Percentiles rank a stretch among this genome's conserved stretches.
Evolutionary conservation across 148 eudicot species (phyloP).

Genomic region (Persicaria tinctoria): DNA sequence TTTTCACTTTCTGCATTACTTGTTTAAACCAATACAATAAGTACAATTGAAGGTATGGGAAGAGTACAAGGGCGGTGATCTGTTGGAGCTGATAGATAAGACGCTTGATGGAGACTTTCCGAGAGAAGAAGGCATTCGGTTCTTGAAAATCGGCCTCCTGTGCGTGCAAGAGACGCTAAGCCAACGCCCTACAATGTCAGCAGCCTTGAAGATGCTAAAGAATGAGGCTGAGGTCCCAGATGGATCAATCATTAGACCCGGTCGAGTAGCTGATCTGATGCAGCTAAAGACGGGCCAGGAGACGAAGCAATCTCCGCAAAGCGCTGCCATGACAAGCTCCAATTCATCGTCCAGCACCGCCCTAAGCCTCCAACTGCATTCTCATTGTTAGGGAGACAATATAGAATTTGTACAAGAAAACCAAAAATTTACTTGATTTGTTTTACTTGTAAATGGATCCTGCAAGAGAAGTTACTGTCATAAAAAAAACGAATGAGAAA

Average conservation of each 20-base stretch:
- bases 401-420: not conserved
- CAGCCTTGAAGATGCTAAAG: conserved; percentile 33
- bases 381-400: not conserved
- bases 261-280: conserved; percentile 37
- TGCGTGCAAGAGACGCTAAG: conserved; percentile 54
- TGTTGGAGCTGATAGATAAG: conserved; percentile 41
- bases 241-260: conserved; percentile 32
- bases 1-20: not conserved
- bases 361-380: not conserved
- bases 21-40: not conserved
- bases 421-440: not conserved
- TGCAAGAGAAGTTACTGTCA: not conserved
- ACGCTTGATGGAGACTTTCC: conserved; percentile 26
- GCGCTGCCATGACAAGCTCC: not conserved
- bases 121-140: conserved; percentile 32
- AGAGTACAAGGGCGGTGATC: conserved; percentile 34
- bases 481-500: not conserved
- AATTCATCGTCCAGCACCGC: not conserved
- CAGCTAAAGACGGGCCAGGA: conserved; percentile 27
- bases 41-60: conserved; percentile 48
- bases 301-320: conserved; percentile 14
- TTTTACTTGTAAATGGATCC: conserved; percentile 1
- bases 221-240: conserved; percentile 18
- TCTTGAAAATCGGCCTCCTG: conserved; percentile 55
- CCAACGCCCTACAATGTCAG: conserved; percentile 51